Evolutionary conservation across 2,329 filamentous ascomycete genomes (phyloP), one percentile per base, ranked within the genome.

Genomic region (Cladophialophora immunda): DNA sequence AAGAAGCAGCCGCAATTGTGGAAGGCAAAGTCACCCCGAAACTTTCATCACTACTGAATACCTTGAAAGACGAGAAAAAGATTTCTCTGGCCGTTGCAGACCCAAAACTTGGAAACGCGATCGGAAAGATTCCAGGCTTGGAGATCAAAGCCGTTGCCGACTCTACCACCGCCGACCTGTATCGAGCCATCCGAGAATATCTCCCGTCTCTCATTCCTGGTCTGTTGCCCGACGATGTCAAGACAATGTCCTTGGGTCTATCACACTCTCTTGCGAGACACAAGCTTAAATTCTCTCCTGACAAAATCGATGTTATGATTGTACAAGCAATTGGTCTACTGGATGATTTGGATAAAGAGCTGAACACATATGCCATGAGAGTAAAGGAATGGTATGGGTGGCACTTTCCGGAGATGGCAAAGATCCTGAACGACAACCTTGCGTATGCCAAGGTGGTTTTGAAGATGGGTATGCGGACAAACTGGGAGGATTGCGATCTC

Each of bases 331-430:
- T 99, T 78, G 90, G 91, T 71, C 88, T 97, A 59, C 86, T 99
- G 55, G 95, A 99, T 78, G 95, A 99, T 72, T 84, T 99, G 69
- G 95, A 99, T 84, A 99, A 99, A 86, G 95, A 99, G 82, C 85
- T 99, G 71, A 99, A 99, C 85, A 95, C 92, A 74, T 98, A 97
- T 78, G 94, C 95, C 71, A 99, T 99, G 95, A 88, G 95, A 80
- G 93, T 97, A 69, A 98, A 98, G 89, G 95, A 99, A 81, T 99
- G 95, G 95, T 99, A 99, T 79, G 95, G 95, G 76, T 99, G 95
- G 95, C 95, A 98, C 82, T 99, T 98, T 85, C 95, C 95, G 47
- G 95, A 99, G 84, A 89, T 99, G 86, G 94, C 92, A 77, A 94
- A 94, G 83, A 97, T 98, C 77, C 86, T 97, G 73, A 96, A 96